Evolutionary conservation across 108 stramenopile species (phyloP).

Genomic region (Skeletonema marinoi): DNA sequence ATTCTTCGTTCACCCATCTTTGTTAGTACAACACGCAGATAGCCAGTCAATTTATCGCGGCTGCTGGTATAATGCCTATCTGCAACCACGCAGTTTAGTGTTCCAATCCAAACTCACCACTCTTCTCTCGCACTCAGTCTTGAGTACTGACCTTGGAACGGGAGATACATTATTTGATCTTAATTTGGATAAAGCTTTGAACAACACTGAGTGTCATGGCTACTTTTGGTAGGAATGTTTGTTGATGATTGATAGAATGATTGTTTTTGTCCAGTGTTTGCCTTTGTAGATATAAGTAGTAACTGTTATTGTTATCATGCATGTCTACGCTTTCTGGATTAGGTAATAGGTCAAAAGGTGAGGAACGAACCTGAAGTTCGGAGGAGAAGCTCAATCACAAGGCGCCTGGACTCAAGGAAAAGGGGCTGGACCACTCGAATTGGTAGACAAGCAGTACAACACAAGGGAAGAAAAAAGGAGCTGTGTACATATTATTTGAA

Average conservation of each 20-base stretch:
- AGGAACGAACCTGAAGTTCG: too few relatives aligned
- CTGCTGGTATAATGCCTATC: constrained; percentile 48
- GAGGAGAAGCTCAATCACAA: too few relatives aligned
- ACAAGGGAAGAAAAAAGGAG: too few relatives aligned
- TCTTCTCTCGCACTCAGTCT: constrained; percentile 41
- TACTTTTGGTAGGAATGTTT: not conserved
- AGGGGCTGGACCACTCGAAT: too few relatives aligned
- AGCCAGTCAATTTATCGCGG: constrained; percentile 27
- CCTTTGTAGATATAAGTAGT: not conserved
- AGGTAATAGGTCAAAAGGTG: too few relatives aligned
- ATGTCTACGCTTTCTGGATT: too few relatives aligned
- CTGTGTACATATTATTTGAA: too few relatives aligned
- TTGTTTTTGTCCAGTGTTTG: not conserved
- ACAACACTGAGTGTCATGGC: constrained; percentile 21
- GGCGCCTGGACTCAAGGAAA: too few relatives aligned
- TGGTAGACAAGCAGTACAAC: too few relatives aligned
- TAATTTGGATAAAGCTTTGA: constrained; percentile 33
- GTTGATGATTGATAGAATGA: not conserved
- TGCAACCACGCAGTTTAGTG: constrained; percentile 42
- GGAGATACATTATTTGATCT: constrained; percentile 25
- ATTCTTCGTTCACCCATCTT: not conserved
- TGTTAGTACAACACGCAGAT: constrained; percentile 34
- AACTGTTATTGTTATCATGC: too few relatives aligned
- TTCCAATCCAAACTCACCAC: constrained; percentile 43
- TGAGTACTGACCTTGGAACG: constrained; percentile 36